Percentiles rank a stretch among this genome's conserved stretches.
Evolutionary conservation across 2,329 filamentous ascomycete genomes (phyloP).

Genomic region (Botrytis squamosa): DNA sequence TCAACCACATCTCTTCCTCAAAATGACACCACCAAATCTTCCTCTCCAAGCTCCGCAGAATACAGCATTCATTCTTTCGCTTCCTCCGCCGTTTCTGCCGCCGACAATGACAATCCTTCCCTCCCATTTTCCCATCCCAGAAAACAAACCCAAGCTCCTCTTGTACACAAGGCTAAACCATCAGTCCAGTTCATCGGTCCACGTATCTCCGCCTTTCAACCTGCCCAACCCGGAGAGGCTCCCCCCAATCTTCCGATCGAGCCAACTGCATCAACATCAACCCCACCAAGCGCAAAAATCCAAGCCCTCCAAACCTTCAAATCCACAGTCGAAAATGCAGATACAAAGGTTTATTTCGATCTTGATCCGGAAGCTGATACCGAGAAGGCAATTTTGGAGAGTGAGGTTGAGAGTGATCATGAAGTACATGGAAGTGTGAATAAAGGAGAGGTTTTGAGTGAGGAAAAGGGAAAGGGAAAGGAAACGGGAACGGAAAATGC

Average conservation of each 20-base stretch:
- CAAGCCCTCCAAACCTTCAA: not conserved
- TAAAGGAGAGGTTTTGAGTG: not conserved
- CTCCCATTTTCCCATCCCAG: too few species aligned
- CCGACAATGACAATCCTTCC: too few species aligned
- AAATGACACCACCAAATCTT: not conserved
- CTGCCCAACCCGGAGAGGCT: not conserved
- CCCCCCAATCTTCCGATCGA: too few species aligned
- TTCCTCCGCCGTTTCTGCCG: not conserved
- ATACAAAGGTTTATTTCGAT: constrained; percentile 7
- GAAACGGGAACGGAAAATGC: not conserved
- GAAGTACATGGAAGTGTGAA: not conserved
- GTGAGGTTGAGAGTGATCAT: not conserved
- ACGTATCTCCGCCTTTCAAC: not conserved
- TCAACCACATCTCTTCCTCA: not conserved
- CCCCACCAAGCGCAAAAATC: accelerated
- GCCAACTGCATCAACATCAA: not conserved
- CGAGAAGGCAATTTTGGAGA: not conserved
- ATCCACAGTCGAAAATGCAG: not conserved
- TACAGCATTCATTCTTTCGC: constrained; percentile 14
- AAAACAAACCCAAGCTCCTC: too few species aligned
- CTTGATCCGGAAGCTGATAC: not conserved
- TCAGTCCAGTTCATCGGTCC: not conserved
- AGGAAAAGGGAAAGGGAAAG: not conserved
- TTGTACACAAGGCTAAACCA: not conserved
- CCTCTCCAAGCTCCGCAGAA: not conserved